Percentiles rank a stretch among this genome's conserved stretches.
These are phyloP conservation scores for Neofusicoccum parvum DNA, from an alignment of 2,329 filamentous ascomycete genomes.

Conservation along the genomic window DNA sequence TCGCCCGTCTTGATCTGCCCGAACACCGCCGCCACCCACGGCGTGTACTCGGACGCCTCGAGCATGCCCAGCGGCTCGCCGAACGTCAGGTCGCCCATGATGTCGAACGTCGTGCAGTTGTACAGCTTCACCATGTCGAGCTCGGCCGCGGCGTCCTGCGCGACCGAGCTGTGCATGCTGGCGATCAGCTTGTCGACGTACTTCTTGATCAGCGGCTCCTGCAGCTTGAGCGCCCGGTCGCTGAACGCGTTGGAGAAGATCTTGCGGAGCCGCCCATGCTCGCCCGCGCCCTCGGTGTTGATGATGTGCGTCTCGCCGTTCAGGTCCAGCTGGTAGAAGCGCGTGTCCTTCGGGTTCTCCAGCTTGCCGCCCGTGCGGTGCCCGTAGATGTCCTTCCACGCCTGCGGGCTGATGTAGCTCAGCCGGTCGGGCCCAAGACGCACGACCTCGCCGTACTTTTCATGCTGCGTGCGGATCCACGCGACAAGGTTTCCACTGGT, in stretches of 20 bases:
- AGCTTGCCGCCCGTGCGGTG: conserved; percentile 17
- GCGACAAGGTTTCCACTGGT: conserved; percentile 27
- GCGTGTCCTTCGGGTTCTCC: conserved; percentile 9
- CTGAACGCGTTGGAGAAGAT: conserved; percentile 34
- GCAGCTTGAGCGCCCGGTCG: conserved; percentile 32
- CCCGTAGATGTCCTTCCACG: conserved; percentile 23
- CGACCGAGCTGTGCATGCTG: neutral
- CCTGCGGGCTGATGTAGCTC: conserved; percentile 13
- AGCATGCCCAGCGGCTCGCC: conserved; percentile 36
- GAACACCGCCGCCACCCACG: conserved; percentile 38
- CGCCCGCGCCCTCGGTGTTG: conserved; percentile 26
- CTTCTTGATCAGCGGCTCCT: conserved; percentile 34
- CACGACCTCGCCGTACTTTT: conserved; percentile 19
- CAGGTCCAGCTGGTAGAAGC: neutral
- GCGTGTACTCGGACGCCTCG: conserved; percentile 31
- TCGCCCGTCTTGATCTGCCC: conserved; percentile 26
- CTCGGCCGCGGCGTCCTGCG: conserved; percentile 31
- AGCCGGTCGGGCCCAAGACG: conserved; percentile 19
- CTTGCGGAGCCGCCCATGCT: conserved; percentile 24
- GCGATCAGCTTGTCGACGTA: conserved; percentile 37
- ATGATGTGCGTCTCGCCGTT: neutral
- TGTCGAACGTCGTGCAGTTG: conserved; percentile 33
- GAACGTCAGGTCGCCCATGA: conserved; percentile 38
- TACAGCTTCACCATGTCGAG: conserved; percentile 10
- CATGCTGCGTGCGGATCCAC: conserved; percentile 30